phyloP scores from a whole-genome alignment of 345 rosid species.

The Boechera retrofracta region DNA sequence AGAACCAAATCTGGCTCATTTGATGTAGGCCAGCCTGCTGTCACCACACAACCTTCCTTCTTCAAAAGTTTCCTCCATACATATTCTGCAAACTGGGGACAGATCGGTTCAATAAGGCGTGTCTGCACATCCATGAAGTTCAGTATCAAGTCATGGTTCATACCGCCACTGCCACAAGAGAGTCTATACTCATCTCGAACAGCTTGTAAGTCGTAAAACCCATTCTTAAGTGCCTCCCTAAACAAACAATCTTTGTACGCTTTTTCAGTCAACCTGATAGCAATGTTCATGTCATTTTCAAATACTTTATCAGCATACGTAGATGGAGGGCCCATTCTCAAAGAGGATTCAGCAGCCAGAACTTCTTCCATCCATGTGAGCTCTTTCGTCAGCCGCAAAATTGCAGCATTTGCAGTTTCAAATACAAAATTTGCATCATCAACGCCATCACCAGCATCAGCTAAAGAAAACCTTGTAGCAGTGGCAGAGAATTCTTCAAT shows the following conservation, averaged over 20 bases:
- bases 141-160: slow-evolving; percentile 73
- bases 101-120: slow-evolving; percentile 82
- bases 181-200: slow-evolving; percentile 92
- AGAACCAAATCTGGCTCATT: slow-evolving; percentile 73
- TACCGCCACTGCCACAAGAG: slow-evolving; percentile 75
- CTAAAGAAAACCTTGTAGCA: slow-evolving; percentile 84
- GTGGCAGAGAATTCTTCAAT: slow-evolving; percentile 76
- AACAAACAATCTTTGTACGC: slow-evolving; percentile 74
- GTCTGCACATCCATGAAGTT: slow-evolving; percentile 93
- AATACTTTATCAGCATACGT: slow-evolving; percentile 87
- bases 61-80: slow-evolving; percentile 88
- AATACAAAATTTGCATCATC: slow-evolving; percentile 98
- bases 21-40: slow-evolving; percentile 91
- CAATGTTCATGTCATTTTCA: slow-evolving; percentile 86
- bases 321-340: slow-evolving; percentile 73
- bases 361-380: slow-evolving; percentile 93
- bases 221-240: slow-evolving; percentile 89
- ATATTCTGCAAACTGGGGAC: slow-evolving; percentile 91
- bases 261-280: slow-evolving; percentile 75
- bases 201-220: slow-evolving; percentile 92
- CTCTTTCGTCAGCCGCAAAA: slow-evolving; percentile 84
- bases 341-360: slow-evolving; percentile 64
- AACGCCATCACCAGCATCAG: slow-evolving; percentile 97
- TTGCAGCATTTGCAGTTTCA: slow-evolving; percentile 92
- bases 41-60: slow-evolving; percentile 77